Evolutionary conservation across 2,329 filamentous ascomycete species (phyloP), one percentile per base, ranked within the genome.

Genomic region (Madurella fahalii): DNA sequence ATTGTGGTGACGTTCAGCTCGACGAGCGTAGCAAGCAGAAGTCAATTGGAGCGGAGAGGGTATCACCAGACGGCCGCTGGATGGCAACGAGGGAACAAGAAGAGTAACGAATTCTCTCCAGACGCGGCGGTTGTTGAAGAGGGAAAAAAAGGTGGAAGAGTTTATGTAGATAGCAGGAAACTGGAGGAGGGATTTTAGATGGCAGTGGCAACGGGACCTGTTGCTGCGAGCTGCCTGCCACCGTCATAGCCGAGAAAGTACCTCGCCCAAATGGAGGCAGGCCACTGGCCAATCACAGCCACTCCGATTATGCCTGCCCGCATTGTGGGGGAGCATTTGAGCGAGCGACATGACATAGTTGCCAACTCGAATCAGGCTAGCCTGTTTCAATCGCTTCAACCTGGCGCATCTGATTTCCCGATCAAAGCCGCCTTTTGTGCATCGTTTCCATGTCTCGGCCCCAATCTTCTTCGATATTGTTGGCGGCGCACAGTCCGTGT

Each of bases 1-100:
- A 88, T 88, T 71, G 67, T 83, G 74, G 69, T 61, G 60, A 63
- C 59, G 57, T 58, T 60, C 54, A 57, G 58, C 58, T 56, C 55
- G 50, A 44, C 46, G 52, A 60, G 50, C 58, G 59, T 47, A 45
- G 34, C 52, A 56, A 47, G 43, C 52, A 56, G 56, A 49, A 59
- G 59, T 68, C 67, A 71, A 71, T 72, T 72, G 67, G 66, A 69
- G 63, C 63, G 64, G 66, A 66, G 63, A 68, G 56, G 56, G 47
- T 39, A 59, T 54, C 58, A 52, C 55, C 59, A 57, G 47, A 56
- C 54, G 64, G 60, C 59, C 58, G 65, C 66, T 63, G 60, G 63
- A 68, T 69, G 68, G 47, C 45, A 17, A 51, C 55, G 47, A 55
- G 46, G 52, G 40, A n/a, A 41, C 18, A 40, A 34, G 41, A 45